A percentile compares a stretch with the other conserved stretches of the same genome.
phyloP scores from a whole-genome alignment of 345 rosid species.

The Bruguiera gymnorhiza region DNA sequence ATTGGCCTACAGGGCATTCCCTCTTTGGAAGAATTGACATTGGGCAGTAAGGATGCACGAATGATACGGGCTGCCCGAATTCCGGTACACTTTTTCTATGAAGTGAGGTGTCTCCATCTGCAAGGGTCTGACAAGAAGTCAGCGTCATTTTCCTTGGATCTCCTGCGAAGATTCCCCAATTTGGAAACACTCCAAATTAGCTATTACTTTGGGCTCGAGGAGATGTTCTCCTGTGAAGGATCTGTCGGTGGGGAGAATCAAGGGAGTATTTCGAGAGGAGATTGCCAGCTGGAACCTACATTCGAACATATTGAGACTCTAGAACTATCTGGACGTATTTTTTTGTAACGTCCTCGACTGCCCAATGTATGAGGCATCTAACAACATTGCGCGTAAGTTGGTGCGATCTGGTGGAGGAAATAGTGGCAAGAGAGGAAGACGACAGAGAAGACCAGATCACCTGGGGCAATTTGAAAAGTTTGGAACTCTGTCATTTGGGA shows the following conservation, averaged over 20 bases:
- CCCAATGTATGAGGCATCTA: slow-evolving; percentile 17
- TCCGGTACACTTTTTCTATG: no score
- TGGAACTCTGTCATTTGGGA: no score
- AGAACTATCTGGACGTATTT: slow-evolving; percentile 5
- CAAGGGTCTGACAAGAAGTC: not conserved
- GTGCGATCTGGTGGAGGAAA: no score
- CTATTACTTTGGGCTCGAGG: not conserved
- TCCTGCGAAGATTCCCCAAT: slow-evolving; percentile 8
- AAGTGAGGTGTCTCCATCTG: not conserved
- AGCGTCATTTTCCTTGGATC: not conserved
- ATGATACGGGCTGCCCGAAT: no score
- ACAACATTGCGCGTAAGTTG: slow-evolving; percentile 6
- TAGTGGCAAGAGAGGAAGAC: no score
- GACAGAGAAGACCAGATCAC: no score
- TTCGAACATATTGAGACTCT: not conserved
- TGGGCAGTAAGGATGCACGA: not conserved
- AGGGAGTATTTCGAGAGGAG: not conserved
- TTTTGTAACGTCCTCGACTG: slow-evolving; percentile 1
- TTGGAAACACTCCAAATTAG: not conserved
- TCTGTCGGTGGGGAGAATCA: not conserved
- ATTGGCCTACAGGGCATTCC: no score
- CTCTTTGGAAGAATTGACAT: not conserved
- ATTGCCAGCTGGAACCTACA: not conserved
- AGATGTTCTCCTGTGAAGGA: not conserved
- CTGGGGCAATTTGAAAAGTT: no score